A percentile compares a stretch with the other conserved stretches of the same genome.
Conservation (phyloP, 192 early-diverging fungal genomes). For the Podila minutissima region DNA sequence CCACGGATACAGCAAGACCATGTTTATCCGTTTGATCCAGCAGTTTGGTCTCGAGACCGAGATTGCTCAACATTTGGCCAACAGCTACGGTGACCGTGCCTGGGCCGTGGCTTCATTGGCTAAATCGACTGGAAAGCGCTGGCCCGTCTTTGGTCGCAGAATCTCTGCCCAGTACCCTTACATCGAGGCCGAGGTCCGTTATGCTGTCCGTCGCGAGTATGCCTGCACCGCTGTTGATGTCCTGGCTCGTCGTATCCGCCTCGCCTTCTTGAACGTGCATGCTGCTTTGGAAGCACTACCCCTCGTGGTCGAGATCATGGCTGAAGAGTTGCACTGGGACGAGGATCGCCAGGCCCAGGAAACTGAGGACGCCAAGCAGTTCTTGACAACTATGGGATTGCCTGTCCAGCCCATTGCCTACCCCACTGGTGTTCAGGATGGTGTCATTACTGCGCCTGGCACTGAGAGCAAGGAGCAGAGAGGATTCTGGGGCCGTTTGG, state of each 20-base stretch:
- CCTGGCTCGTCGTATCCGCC: conserved; percentile 87
- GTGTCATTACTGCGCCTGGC: conserved; percentile 13
- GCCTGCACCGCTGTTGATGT: conserved; percentile 96
- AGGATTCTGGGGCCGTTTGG: conserved; percentile 35
- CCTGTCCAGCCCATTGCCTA: conserved; percentile 53
- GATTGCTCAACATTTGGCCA: conserved; percentile 89
- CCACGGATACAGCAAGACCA: conserved; percentile 86
- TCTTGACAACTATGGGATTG: conserved; percentile 94
- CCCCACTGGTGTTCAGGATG: conserved; percentile 49
- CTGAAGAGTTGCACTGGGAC: conserved; percentile 85
- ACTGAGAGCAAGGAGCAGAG: conserved; percentile 15
- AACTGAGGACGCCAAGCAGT: conserved; percentile 73
- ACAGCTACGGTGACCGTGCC: conserved; percentile 94
- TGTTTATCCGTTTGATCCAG: conserved; percentile 97
- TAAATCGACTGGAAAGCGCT: conserved; percentile 73
- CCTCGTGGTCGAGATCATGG: conserved; percentile 91
- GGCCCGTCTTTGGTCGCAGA: conserved; percentile 84
- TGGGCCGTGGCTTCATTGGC: conserved; percentile 93
- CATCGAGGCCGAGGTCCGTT: conserved; percentile 93
- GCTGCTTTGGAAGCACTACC: conserved; percentile 90
- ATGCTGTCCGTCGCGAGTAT: conserved; percentile 92
- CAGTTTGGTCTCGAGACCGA: conserved; percentile 94
- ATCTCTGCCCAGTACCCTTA: conserved; percentile 89
- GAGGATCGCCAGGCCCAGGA: conserved; percentile 73
- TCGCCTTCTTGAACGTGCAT: conserved; percentile 94